A percentile compares a stretch with the other conserved stretches of the same genome.
Evolutionary conservation across 129 eudicot species (phyloP).

Genomic region (Flaveria ramosissima): DNA sequence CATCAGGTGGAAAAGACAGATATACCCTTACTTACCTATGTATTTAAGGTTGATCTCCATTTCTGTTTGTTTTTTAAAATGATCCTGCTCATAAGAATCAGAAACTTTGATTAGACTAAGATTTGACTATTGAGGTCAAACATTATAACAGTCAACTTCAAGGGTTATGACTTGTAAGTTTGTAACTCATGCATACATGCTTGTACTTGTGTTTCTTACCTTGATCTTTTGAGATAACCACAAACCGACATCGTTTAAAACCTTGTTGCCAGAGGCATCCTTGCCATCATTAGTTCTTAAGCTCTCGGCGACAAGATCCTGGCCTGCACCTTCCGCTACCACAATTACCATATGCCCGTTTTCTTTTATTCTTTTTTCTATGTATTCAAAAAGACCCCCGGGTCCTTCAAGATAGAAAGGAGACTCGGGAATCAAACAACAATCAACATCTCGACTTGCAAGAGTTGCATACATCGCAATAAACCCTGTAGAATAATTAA

Average conservation of each 20-base stretch:
- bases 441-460: conserved; percentile 97
- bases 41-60: conserved; percentile 78
- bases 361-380: conserved; percentile 75
- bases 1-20: background rate
- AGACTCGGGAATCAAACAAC: conserved; percentile 96
- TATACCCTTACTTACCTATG: conserved; percentile 54
- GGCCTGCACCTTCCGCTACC: conserved; percentile 98
- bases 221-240: conserved; percentile 87
- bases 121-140: conserved; percentile 9
- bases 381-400: conserved; percentile 86
- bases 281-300: conserved; percentile 29
- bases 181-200: background rate
- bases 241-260: conserved; percentile 74
- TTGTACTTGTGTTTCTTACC: conserved; percentile 43
- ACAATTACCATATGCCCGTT: conserved; percentile 97
- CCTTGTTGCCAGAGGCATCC: conserved; percentile 87
- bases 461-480: conserved; percentile 98
- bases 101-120: background rate
- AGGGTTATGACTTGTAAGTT: background rate
- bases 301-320: conserved; percentile 64
- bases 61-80: conserved; percentile 60
- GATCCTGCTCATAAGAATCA: conserved; percentile 52
- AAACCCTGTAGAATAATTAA: conserved; percentile 52
- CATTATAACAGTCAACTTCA: background rate
- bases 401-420: conserved; percentile 94